Base-by-base conservation (phyloP, 768 basidiomycete species). In the Xerocomus brunneocitrinus region DNA sequence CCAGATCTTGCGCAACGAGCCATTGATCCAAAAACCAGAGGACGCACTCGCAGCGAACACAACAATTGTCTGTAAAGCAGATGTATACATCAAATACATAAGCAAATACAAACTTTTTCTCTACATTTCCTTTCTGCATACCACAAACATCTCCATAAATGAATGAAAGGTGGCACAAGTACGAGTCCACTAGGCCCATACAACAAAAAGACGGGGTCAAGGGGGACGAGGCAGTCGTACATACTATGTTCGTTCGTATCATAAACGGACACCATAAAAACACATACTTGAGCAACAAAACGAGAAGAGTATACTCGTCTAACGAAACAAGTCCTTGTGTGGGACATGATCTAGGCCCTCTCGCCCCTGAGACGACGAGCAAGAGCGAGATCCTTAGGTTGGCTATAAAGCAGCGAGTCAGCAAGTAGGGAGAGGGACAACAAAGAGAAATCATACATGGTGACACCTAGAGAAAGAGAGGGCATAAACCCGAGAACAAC, bases 351-450 rank as follows among this genome's bases (percentile, higher is more conserved):
- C 82, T 79, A 89, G 64, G 87, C 84, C 67, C 89, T 81, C 76
- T 91, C 90, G 65, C 90, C 90, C 56, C 90, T 82, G 71, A 93
- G 83, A 69, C 90, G 87, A 63, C 90, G 80, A 56, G 90, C 90
- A 55, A 93, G 79, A 36, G 89, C 89, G 47, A 92, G 86, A 70
- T 92, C 90, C 78, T 92, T 92, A 62, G 90, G 90, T 80, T 89
- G 87, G 65, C 83, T 86, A 63, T 57, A 58, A 50, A 54, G 24
- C 8, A 27, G 34, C 58, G 22, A 63, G 68, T 70, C 60, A 64
- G 32, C 42, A 3, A 25, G 2, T 24, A 10, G 2, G 36, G 47
- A 9, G 5, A 3, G 34, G 24, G 36, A 25, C 24, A 49, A 30
- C 39, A 35, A 6, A 46, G 27, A 40, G 35, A 43, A 10, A 25